Evolutionary conservation across 768 basidiomycete species (phyloP).

Genomic region (Suillus bovinus): DNA sequence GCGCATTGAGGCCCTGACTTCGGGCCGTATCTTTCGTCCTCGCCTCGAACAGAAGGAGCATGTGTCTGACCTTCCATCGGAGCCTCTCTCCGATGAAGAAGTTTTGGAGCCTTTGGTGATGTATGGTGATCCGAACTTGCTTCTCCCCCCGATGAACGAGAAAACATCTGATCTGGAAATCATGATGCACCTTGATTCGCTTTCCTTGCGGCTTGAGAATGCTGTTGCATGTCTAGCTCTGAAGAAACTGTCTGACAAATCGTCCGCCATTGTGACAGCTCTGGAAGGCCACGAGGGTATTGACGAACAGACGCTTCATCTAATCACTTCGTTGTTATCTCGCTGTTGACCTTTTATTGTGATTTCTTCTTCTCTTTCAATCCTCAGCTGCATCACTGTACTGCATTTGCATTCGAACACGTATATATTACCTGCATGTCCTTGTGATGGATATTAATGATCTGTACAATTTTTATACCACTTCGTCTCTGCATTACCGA

Average conservation of each 20-base stretch:
- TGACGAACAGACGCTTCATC: conserved; percentile 49
- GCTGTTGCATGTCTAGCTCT: conserved; percentile 42
- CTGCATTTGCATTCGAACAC: conserved; percentile 4
- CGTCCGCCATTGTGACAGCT: conserved; percentile 35
- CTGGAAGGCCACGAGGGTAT: conserved; percentile 39
- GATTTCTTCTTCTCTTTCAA: conserved; percentile 4
- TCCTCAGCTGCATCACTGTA: conserved; percentile 4
- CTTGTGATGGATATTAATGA: conserved; percentile 7
- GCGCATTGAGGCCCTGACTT: conserved; percentile 75
- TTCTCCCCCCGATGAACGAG: conserved; percentile 70
- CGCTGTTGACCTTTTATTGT: conserved; percentile 17
- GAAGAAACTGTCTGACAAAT: conserved; percentile 13
- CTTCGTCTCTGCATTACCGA: not conserved
- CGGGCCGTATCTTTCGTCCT: conserved; percentile 57
- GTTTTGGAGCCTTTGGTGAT: conserved; percentile 38
- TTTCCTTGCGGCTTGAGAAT: conserved; percentile 78
- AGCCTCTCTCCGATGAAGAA: conserved; percentile 20
- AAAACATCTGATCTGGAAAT: conserved; percentile 74
- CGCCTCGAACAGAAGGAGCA: conserved; percentile 43
- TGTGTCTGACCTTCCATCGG: conserved; percentile 21
- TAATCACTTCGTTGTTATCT: conserved; percentile 39
- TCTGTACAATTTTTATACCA: conserved; percentile 6
- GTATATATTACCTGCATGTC: conserved; percentile 3
- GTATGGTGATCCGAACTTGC: conserved; percentile 58
- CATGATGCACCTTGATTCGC: conserved; percentile 71